These are phyloP conservation scores for Metschnikowia amazonensis DNA, from an alignment of 805 yeast species.

Conservation along the genomic window DNA sequence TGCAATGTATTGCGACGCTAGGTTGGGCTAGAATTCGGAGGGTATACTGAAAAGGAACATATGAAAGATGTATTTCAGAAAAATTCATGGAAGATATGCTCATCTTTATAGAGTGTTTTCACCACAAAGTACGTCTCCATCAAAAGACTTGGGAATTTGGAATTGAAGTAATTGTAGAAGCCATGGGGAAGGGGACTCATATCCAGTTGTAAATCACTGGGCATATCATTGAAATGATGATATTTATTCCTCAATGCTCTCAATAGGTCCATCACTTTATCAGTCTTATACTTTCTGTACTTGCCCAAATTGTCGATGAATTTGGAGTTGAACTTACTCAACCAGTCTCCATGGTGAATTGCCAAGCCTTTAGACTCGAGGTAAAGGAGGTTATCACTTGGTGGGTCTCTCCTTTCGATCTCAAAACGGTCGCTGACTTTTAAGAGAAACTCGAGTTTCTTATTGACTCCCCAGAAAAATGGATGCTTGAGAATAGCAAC, in stretches of 20 bases:
- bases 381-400: conserved; percentile 52
- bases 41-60: neutral
- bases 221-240: conserved; percentile 91
- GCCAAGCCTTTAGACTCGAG: conserved; percentile 47
- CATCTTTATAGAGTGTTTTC: conserved; percentile 53
- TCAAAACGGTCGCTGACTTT: conserved; percentile 91
- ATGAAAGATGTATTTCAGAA: conserved; percentile 16
- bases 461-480: conserved; percentile 73
- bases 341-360: conserved; percentile 68
- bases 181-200: conserved; percentile 85
- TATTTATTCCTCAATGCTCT: conserved; percentile 90
- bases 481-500: conserved; percentile 73
- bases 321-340: conserved; percentile 58
- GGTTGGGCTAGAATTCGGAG: no score
- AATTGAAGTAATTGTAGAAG: conserved; percentile 71
- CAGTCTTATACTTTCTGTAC: conserved; percentile 81
- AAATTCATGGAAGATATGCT: conserved; percentile 51
- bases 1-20: neutral
- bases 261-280: conserved; percentile 75
- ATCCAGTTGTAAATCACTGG: conserved; percentile 53
- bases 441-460: conserved; percentile 76
- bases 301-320: conserved; percentile 84
- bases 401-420: conserved; percentile 75
- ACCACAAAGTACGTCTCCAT: conserved; percentile 71
- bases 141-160: conserved; percentile 72